Conservation (phyloP, 768 basidiomycete species). For the Rhizopogon vesiculosus region DNA sequence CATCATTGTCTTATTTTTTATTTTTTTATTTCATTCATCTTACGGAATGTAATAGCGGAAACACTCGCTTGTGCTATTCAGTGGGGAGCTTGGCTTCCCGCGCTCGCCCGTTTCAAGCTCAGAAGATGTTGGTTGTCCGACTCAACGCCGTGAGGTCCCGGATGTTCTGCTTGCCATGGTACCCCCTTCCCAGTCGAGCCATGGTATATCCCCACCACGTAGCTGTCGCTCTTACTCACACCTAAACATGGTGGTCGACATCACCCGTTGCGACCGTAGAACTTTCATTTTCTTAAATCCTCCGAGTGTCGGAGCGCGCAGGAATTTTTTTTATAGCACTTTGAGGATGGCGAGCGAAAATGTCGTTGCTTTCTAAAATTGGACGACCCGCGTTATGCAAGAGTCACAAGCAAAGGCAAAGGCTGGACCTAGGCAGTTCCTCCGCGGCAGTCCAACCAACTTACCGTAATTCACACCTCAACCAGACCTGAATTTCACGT, state of each 20-base stretch:
- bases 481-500: neutral
- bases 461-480: neutral
- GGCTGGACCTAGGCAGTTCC: too few relatives aligned
- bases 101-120: neutral
- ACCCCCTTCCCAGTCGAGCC: neutral
- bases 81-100: neutral
- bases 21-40: neutral
- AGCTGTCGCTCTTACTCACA: neutral
- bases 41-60: neutral
- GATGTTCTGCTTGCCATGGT: neutral
- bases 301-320: neutral
- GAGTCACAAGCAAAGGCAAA: too few relatives aligned
- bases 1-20: neutral
- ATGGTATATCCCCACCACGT: neutral
- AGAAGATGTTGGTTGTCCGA: neutral
- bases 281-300: neutral
- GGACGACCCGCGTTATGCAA: neutral
- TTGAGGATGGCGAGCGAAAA: neutral
- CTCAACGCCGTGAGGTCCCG: neutral
- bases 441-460: neutral
- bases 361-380: neutral
- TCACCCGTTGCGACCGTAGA: neutral
- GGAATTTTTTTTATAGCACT: neutral
- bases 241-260: neutral
- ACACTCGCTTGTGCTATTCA: neutral